Percentiles rank a stretch among this genome's conserved stretches.
These are phyloP conservation scores for Pleurotus tuber-regium DNA, from an alignment of 768 basidiomycete genomes.

Conservation along the genomic window DNA sequence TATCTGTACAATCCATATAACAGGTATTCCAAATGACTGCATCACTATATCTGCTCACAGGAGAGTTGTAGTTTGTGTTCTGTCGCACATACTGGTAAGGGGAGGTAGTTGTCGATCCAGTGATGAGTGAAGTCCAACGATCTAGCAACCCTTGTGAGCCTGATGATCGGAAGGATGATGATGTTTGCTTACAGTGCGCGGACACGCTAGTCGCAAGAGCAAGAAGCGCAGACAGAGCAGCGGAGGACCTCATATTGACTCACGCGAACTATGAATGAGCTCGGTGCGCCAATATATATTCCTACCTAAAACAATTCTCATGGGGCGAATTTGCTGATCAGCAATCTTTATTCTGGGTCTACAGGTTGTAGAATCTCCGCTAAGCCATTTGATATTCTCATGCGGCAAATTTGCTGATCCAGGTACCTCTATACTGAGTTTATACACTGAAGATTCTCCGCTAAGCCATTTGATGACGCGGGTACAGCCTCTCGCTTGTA, in stretches of 20 bases:
- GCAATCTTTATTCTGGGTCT: too few relatives aligned
- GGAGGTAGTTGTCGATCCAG: constrained; percentile 34
- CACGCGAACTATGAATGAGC: neutral
- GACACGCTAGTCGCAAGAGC: neutral
- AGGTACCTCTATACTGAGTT: neutral
- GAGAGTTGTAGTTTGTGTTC: constrained; percentile 45
- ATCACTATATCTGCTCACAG: constrained; percentile 28
- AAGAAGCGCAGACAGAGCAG: neutral
- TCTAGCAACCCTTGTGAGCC: constrained; percentile 21
- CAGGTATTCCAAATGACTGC: neutral
- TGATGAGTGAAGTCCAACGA: constrained; percentile 43
- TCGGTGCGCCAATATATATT: neutral
- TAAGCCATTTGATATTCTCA: too few relatives aligned
- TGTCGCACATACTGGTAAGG: constrained; percentile 40
- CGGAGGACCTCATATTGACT: neutral
- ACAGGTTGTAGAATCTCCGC: too few relatives aligned
- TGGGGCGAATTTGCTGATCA: too few relatives aligned
- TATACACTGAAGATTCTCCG: neutral
- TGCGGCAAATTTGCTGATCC: neutral
- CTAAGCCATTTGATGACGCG: neutral
- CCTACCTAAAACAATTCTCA: neutral
- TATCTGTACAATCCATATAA: constrained; percentile 25
- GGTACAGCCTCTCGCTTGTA: neutral
- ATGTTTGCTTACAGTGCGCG: constrained; percentile 18
- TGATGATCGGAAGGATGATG: neutral